Conservation (phyloP, 495 filamentous ascomycete species). For the Penicillium salamii region DNA sequence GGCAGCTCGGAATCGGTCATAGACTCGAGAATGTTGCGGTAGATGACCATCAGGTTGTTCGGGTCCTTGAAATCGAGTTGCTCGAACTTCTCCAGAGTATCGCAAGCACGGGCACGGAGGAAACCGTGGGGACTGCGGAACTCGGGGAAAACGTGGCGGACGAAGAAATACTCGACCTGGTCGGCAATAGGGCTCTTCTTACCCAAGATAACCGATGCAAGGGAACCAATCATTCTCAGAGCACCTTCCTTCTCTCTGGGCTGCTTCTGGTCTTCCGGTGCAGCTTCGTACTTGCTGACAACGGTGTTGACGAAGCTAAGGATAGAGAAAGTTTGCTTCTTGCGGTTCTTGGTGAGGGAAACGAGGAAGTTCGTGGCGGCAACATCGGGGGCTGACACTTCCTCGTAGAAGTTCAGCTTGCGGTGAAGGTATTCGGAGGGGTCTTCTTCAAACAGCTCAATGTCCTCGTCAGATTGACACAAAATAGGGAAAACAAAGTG, state of each 20-base stretch:
- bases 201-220: conserved; percentile 88
- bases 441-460: conserved; percentile 90
- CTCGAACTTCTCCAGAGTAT: conserved; percentile 96
- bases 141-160: conserved; percentile 96
- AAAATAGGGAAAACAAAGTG: conserved; percentile 94
- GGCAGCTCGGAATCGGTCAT: conserved; percentile 91
- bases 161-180: conserved; percentile 98
- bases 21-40: conserved; percentile 93
- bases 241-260: conserved; percentile 96
- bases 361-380: conserved; percentile 96
- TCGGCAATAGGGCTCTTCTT: conserved; percentile 98
- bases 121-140: conserved; percentile 92
- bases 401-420: conserved; percentile 97
- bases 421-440: conserved; percentile 95
- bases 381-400: conserved; percentile 92
- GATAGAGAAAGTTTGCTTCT: conserved; percentile 93
- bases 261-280: conserved; percentile 81
- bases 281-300: conserved; percentile 84
- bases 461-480: conserved; percentile 87
- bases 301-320: conserved; percentile 90
- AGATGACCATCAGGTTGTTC: conserved; percentile 90
- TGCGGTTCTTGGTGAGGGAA: conserved; percentile 86
- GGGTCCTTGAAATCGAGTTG: conserved; percentile 92
- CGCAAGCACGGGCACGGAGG: conserved; percentile 90
- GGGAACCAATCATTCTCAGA: conserved; percentile 92